These are phyloP conservation scores for Pneumocystis oryctolagi DNA, from an alignment of 1,139 yeast genomes.

Conservation along the genomic window DNA sequence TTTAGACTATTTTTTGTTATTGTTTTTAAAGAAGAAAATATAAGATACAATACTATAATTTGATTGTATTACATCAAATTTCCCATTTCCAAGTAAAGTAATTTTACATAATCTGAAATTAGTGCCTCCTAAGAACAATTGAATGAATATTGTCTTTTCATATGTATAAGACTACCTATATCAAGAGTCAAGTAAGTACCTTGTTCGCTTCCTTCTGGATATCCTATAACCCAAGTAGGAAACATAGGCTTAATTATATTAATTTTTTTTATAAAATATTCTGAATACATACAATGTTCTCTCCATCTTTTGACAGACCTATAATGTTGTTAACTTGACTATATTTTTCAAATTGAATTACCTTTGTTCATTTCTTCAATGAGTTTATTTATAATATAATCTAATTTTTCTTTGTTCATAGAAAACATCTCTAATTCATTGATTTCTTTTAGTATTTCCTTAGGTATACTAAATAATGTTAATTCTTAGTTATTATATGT, in stretches of 20 bases:
- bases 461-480: conserved; percentile 42
- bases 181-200: conserved; percentile 89
- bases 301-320: conserved; percentile 60
- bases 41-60: conserved; percentile 31
- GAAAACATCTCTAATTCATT: conserved; percentile 47
- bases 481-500: neutral
- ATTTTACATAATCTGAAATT: conserved; percentile 84
- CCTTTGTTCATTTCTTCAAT: conserved; percentile 56
- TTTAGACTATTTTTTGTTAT: conserved; percentile 17
- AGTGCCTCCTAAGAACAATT: conserved; percentile 36
- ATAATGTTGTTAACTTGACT: neutral
- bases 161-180: conserved; percentile 30
- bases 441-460: conserved; percentile 44
- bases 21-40: conserved; percentile 23
- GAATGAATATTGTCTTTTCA: too few relatives aligned
- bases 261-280: neutral
- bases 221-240: conserved; percentile 90
- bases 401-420: conserved; percentile 44
- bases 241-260: conserved; percentile 51
- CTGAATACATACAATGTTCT: conserved; percentile 36
- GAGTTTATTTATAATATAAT: conserved; percentile 53
- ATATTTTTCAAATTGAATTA: conserved; percentile 14
- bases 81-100: conserved; percentile 60
- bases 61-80: conserved; percentile 55
- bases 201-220: conserved; percentile 77